phyloP scores from a whole-genome alignment of 163 green algal species.

The Trebouxia gelatinosa region DNA sequence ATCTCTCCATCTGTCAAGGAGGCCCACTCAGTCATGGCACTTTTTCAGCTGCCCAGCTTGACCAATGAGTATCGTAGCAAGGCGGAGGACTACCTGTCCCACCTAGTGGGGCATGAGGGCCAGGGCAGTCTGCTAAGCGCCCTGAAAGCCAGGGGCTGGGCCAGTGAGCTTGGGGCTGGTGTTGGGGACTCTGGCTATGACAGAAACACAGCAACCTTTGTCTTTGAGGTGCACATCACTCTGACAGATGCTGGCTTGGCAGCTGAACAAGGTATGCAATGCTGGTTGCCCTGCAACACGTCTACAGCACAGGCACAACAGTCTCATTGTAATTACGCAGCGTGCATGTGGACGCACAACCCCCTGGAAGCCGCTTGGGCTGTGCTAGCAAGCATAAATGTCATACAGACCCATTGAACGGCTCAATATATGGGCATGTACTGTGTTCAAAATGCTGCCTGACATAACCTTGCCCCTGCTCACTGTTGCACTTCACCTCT shows the following conservation, averaged over 20 bases:
- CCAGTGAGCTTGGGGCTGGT: slow-evolving; percentile 79
- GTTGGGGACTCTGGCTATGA: slow-evolving; percentile 78
- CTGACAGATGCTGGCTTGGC: slow-evolving; percentile 82
- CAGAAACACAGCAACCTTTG: slow-evolving; percentile 61
- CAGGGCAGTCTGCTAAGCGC: slow-evolving; percentile 76
- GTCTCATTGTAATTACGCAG: too few relatives aligned
- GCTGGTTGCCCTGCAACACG: too few relatives aligned
- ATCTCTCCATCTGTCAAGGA: slow-evolving; percentile 78
- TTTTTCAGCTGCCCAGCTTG: slow-evolving; percentile 75
- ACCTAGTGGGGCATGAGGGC: slow-evolving; percentile 94
- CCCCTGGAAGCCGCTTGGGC: too few relatives aligned
- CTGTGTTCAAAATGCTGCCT: too few relatives aligned
- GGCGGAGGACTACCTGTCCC: slow-evolving; percentile 84
- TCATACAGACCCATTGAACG: too few relatives aligned
- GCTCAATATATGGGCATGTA: too few relatives aligned
- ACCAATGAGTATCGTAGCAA: slow-evolving; percentile 40
- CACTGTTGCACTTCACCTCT: too few relatives aligned
- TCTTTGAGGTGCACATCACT: slow-evolving; percentile 80
- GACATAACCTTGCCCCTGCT: too few relatives aligned
- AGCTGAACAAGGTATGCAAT: slow-evolving; percentile 60
- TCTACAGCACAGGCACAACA: too few relatives aligned
- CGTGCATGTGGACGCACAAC: too few relatives aligned
- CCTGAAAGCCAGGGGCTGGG: slow-evolving; percentile 86
- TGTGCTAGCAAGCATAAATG: too few relatives aligned
- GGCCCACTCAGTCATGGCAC: slow-evolving; percentile 73